Percentiles rank a stretch among this genome's conserved stretches.
These are phyloP conservation scores for Coemansia reversa DNA, from an alignment of 192 early-diverging fungal genomes.

Conservation along the genomic window DNA sequence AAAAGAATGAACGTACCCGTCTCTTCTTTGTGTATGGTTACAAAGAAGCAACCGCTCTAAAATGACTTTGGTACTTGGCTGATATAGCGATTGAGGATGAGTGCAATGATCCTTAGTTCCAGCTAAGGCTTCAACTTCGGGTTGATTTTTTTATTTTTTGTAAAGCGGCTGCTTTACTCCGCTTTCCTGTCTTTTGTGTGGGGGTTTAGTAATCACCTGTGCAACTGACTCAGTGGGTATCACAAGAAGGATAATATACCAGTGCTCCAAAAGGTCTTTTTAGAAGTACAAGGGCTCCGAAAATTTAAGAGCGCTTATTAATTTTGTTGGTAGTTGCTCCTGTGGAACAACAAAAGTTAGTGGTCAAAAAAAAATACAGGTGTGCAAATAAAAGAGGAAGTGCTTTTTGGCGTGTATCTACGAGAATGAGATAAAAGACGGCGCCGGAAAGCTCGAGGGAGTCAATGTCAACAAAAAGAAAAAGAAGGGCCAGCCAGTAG, in stretches of 20 bases:
- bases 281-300: too few relatives aligned
- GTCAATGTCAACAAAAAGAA: not conserved
- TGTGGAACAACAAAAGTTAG: not conserved
- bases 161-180: not conserved
- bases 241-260: too few relatives aligned
- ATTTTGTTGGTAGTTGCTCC: not conserved
- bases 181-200: too few relatives aligned
- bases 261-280: too few relatives aligned
- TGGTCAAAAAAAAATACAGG: constrained; percentile 4
- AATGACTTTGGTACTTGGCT: constrained; percentile 2
- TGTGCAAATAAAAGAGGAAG: constrained; percentile 4
- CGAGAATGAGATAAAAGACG: too few relatives aligned
- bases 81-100: not conserved
- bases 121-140: constrained; percentile 7
- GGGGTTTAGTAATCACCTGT: too few relatives aligned
- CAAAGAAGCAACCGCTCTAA: not conserved
- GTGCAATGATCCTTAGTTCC: constrained; percentile 4
- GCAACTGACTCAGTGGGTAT: too few relatives aligned
- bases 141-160: not conserved
- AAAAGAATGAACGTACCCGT: constrained; percentile 1
- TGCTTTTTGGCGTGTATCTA: too few relatives aligned
- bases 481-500: constrained; percentile 10
- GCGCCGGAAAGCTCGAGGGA: too few relatives aligned
- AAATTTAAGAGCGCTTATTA: too few relatives aligned
- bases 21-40: not conserved